Evolutionary conservation across 2,329 filamentous ascomycete species (phyloP), one percentile per base, ranked within the genome.

Genomic region (Coniochaeta prunicola): DNA sequence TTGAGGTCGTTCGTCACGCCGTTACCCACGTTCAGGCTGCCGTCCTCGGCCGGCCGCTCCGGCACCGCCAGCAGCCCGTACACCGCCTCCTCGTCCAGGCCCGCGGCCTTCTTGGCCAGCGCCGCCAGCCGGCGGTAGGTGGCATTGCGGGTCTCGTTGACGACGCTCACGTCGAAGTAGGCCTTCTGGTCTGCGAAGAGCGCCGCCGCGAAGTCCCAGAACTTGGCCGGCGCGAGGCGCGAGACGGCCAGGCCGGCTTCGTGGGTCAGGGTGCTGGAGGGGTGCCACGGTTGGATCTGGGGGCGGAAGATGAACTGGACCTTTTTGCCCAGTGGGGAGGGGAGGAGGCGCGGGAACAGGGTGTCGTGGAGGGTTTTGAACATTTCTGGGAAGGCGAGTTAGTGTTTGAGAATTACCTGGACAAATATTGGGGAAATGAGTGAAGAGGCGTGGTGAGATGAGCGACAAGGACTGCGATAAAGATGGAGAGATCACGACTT

Each of bases 211-310:
- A 93, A 97, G 17, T 81, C 78, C 86, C 88, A 96, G 80, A 96
- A 97, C 64, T 85, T 86, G 19, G 80, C 77, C 0, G 90, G 88
- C 2, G 84, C 77, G 7, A 91, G 73, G 57, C 82, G 83, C 65
- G 93, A 80, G 1, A 97, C 91, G 2, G 92, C 93, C 33, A 91
- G 82, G 3, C 80, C 92, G 33, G 92, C 89, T 80, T 97, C 93
- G 77, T 93, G 90, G 59, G 84, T 80, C 12, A 92, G 80, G 7
- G 89, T 92, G 42, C 86, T 92, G 21, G 89, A 91, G 1, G 93
- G 93, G 75, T 97, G 92, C 93, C 93, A 96, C 15, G 92, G 91
- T 77, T 96, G 92, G 68, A 97, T 85, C 71, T 96, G 92, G 71
- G 93, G 92, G 56, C 92, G 88, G 79, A 97, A 90, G 68, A 97